phyloP scores from a whole-genome alignment of 345 rosid species.

The Lepidium didymum region DNA sequence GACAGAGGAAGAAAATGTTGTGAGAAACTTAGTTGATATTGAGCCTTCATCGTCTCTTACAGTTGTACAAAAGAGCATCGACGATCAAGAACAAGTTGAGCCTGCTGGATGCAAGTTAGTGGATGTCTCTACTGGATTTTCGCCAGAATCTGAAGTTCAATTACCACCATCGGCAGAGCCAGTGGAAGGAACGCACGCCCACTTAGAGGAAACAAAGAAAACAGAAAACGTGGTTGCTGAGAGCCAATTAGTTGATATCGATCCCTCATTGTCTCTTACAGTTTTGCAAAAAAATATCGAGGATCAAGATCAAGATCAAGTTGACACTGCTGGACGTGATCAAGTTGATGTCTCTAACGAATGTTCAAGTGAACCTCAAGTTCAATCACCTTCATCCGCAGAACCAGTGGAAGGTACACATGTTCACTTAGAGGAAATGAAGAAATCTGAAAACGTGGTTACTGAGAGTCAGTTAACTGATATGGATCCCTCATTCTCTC shows the following conservation, averaged over 20 bases:
- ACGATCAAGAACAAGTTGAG: not conserved
- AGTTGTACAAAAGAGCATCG: not conserved
- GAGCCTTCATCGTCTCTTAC: not conserved
- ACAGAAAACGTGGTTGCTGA: not conserved
- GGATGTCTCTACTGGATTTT: not conserved
- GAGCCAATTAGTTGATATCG: not conserved
- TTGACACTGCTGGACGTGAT: not conserved
- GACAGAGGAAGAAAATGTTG: not conserved
- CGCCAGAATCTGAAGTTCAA: not conserved
- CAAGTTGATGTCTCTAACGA: not conserved
- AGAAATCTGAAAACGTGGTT: not conserved
- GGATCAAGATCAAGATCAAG: not conserved
- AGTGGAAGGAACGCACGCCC: not conserved
- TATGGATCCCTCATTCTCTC: not conserved
- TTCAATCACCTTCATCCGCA: not conserved
- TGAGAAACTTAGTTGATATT: not conserved
- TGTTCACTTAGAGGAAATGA: not conserved
- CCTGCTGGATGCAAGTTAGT: not conserved
- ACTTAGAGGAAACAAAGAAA: not conserved
- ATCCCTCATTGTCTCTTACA: not conserved
- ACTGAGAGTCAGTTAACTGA: not conserved
- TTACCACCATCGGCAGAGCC: not conserved
- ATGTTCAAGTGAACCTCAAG: not conserved
- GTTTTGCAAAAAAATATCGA: not conserved
- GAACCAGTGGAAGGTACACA: not conserved